Conservation (phyloP, 2,329 filamentous ascomycete species). For the Hymenoscyphus occultus region DNA sequence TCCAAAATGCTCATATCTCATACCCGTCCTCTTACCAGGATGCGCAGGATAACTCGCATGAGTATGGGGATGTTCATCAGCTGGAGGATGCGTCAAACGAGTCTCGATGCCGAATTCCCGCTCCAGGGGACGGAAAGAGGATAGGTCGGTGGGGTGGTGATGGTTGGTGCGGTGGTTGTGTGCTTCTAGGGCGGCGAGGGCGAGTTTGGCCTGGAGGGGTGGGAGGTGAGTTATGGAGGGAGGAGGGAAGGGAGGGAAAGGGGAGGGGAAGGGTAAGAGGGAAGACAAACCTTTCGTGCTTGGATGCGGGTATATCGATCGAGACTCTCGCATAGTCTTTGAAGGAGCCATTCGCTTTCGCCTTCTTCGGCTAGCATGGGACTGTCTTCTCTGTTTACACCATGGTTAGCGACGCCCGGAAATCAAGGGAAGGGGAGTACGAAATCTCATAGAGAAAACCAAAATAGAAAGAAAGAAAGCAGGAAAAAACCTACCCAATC, state of each 20-base stretch:
- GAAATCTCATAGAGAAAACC: too few species aligned
- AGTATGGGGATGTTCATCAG: neutral
- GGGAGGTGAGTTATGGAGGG: neutral
- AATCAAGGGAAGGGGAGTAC: too few species aligned
- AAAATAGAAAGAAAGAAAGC: neutral
- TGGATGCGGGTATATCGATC: constrained; percentile 38
- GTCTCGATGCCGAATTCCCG: neutral
- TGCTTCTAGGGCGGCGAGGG: neutral
- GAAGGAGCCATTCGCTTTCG: constrained; percentile 66
- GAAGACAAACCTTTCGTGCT: constrained; percentile 25
- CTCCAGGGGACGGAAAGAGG: neutral
- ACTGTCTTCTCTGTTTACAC: constrained; percentile 47
- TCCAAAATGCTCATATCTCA: constrained; percentile 3
- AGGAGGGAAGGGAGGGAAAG: neutral
- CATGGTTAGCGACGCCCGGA: neutral
- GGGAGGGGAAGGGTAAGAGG: neutral
- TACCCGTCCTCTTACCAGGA: neutral
- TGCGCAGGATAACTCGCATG: constrained; percentile 5
- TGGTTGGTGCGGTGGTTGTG: neutral
- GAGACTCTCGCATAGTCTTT: constrained; percentile 63
- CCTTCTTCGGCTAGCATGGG: constrained; percentile 61
- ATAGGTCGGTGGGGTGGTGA: neutral
- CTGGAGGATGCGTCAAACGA: too few species aligned
- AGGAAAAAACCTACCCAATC: constrained; percentile 48
- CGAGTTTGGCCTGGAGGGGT: neutral